phyloP scores from a whole-genome alignment of 345 rosid genomes.

The Eucalyptus microcorys region DNA sequence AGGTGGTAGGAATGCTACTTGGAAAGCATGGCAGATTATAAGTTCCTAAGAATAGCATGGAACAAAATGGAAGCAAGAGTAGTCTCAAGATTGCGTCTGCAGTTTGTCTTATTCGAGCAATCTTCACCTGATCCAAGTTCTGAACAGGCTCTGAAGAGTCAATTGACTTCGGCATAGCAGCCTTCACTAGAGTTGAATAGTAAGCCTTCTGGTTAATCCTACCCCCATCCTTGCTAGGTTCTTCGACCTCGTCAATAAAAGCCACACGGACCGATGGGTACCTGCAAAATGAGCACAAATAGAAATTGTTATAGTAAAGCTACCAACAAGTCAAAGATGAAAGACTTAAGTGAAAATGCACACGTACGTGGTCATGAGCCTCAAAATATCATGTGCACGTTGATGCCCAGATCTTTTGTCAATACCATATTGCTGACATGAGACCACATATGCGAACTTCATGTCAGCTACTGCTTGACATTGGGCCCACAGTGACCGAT shows the following conservation, averaged over 20 bases:
- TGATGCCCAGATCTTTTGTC: constrained; percentile 75
- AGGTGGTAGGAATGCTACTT: not conserved
- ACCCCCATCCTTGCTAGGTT: constrained; percentile 53
- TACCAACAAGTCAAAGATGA: not conserved
- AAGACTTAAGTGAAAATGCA: not conserved
- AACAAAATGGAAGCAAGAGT: not conserved
- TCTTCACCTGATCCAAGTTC: constrained; percentile 80
- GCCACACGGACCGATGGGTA: constrained; percentile 99
- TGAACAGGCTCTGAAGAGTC: constrained; percentile 78
- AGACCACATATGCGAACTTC: constrained; percentile 92
- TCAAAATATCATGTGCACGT: constrained; percentile 84
- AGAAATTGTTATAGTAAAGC: not conserved
- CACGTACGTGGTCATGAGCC: constrained; percentile 77
- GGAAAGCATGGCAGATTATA: not conserved
- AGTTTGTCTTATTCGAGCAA: not conserved
- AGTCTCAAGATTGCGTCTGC: not conserved
- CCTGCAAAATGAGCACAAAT: constrained; percentile 25
- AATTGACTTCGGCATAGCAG: constrained; percentile 72
- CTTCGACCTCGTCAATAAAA: constrained; percentile 96
- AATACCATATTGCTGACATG: constrained; percentile 95
- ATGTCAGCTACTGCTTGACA: constrained; percentile 99
- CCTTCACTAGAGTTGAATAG: constrained; percentile 84
- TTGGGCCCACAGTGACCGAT: constrained; percentile 72
- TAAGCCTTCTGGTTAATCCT: constrained; percentile 65
- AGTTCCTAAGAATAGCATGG: not conserved